Conservation (phyloP, 2,329 filamentous ascomycete genomes). For the Fusarium siculi region DNA sequence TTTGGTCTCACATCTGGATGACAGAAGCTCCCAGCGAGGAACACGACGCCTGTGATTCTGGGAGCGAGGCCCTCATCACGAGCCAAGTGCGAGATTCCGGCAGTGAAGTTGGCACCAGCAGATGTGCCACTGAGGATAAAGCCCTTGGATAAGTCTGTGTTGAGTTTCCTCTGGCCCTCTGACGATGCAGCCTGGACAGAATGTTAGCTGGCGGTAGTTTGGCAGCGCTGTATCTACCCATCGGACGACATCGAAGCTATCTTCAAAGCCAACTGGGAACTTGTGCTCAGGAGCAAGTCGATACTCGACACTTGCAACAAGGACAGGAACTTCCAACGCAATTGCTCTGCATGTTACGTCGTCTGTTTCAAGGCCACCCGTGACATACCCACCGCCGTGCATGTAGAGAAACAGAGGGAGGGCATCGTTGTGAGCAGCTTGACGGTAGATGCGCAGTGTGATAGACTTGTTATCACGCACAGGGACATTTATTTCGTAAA, state of each 20-base stretch:
- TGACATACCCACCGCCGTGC: constrained; percentile 43
- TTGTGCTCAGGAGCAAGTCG: constrained; percentile 61
- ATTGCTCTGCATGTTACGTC: constrained; percentile 41
- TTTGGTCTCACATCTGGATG: constrained; percentile 52
- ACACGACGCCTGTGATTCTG: constrained; percentile 57
- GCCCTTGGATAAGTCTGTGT: constrained; percentile 55
- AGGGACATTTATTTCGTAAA: constrained; percentile 37
- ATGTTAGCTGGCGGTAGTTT: background rate
- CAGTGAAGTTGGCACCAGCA: constrained; percentile 63
- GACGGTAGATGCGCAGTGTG: constrained; percentile 38
- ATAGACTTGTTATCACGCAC: constrained; percentile 33
- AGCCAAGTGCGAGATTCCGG: constrained; percentile 56
- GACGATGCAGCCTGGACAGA: constrained; percentile 30
- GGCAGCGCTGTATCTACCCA: constrained; percentile 32
- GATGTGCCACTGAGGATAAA: constrained; percentile 63
- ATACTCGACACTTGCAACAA: constrained; percentile 61
- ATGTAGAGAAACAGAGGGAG: constrained; percentile 42
- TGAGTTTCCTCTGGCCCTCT: constrained; percentile 45
- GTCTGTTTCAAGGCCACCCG: constrained; percentile 43
- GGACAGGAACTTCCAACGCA: constrained; percentile 39
- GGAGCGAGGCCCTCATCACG: constrained; percentile 51
- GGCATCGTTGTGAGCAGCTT: background rate
- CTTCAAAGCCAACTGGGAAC: constrained; percentile 58
- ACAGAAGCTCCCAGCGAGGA: constrained; percentile 58
- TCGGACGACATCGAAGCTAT: constrained; percentile 54